Conservation (phyloP, 2,329 filamentous ascomycete genomes). For the Fusarium incarnatum region DNA sequence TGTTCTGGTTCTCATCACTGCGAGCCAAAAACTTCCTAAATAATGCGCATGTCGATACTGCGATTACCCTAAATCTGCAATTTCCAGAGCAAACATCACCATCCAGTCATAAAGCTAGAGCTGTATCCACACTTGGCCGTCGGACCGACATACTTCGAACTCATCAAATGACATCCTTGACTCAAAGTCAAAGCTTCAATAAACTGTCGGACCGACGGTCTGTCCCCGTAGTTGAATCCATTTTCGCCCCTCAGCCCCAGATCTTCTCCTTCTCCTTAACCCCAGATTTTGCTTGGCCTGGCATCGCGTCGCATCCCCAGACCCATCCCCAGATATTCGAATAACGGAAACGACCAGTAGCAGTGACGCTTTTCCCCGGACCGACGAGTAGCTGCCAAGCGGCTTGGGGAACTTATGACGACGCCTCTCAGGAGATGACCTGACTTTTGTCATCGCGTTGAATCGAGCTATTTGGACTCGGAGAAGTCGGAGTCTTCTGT, state of each 20-base stretch:
- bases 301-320: slow-evolving; percentile 20
- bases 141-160: not conserved
- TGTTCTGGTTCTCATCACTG: too few species aligned
- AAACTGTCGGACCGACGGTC: slow-evolving; percentile 30
- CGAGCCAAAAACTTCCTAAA: too few species aligned
- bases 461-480: not conserved
- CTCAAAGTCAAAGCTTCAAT: not conserved
- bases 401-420: slow-evolving; percentile 16
- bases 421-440: slow-evolving; percentile 12
- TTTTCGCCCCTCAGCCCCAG: slow-evolving; percentile 28
- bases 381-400: slow-evolving; percentile 8
- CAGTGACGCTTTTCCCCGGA: slow-evolving; percentile 7
- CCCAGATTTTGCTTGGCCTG: slow-evolving; percentile 33
- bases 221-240: not conserved
- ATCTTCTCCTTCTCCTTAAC: slow-evolving; percentile 31
- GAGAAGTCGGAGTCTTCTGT: not conserved
- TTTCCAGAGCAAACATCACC: fast-evolving
- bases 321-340: not conserved
- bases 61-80: not conserved
- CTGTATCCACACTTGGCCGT: not conserved
- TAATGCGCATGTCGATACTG: too few species aligned
- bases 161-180: not conserved
- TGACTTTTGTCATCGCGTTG: not conserved
- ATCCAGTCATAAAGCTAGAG: not conserved
- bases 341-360: not conserved